These are phyloP conservation scores for Tilletia caries DNA, from an alignment of 1,284 basidiomycete species.

Conservation along the genomic window DNA sequence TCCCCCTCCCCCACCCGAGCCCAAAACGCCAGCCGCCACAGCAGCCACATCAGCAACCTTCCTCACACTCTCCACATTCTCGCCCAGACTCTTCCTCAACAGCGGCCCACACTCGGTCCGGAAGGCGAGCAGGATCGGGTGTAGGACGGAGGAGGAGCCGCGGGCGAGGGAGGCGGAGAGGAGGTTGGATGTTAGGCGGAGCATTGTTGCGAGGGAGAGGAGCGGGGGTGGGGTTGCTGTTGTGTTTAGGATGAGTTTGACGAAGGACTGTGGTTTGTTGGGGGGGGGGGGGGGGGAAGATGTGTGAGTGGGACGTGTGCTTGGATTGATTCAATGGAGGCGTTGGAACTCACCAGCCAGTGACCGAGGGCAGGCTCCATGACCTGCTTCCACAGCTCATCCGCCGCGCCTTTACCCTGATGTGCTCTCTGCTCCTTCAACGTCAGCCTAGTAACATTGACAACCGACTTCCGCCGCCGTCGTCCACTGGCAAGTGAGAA, in stretches of 20 bases:
- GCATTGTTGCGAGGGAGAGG: constrained; percentile 9
- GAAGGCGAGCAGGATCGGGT: constrained; percentile 8
- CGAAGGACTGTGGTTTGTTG: constrained; percentile 2
- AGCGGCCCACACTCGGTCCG: constrained; percentile 2
- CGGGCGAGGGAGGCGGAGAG: constrained; percentile 11
- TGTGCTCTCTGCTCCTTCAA: constrained; percentile 24
- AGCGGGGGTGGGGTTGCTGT: background rate
- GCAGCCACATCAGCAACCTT: background rate
- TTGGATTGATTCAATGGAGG: too few relatives aligned
- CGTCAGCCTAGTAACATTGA: constrained; percentile 27
- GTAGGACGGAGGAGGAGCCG: background rate
- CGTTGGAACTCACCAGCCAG: constrained; percentile 20
- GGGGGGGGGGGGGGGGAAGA: too few relatives aligned
- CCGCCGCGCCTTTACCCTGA: constrained; percentile 25
- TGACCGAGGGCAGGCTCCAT: constrained; percentile 41
- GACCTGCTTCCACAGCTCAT: constrained; percentile 49
- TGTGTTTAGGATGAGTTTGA: background rate
- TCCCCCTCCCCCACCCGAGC: background rate
- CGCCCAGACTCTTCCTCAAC: background rate
- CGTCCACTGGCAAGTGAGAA: constrained; percentile 9
- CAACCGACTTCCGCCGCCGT: constrained; percentile 8
- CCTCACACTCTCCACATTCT: constrained; percentile 4
- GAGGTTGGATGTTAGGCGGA: constrained; percentile 4
- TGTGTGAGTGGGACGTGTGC: too few relatives aligned
- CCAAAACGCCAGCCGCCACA: background rate